Evolutionary conservation across 2,329 filamentous ascomycete genomes (phyloP).

Genomic region (Penicillium sp.): DNA sequence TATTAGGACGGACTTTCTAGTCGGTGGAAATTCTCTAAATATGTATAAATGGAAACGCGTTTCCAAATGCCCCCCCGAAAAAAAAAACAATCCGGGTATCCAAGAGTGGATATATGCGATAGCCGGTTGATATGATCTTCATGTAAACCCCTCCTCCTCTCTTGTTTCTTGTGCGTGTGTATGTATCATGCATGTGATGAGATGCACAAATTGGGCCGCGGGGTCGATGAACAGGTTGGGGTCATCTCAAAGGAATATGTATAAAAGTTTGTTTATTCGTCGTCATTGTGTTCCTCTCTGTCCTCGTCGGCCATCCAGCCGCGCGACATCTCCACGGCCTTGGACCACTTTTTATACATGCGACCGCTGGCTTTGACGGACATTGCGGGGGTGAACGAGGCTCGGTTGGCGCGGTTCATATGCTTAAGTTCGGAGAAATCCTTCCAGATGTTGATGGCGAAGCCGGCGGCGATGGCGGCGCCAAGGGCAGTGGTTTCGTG

Average conservation of each 20-base stretch:
- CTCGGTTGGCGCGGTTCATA: constrained; percentile 69
- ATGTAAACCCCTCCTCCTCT: not conserved
- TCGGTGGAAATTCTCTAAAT: constrained; percentile 20
- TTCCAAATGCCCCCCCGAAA: constrained; percentile 9
- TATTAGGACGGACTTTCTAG: constrained; percentile 23
- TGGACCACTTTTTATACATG: constrained; percentile 71
- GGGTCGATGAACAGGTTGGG: not conserved
- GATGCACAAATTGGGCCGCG: not conserved
- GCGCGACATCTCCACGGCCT: constrained; percentile 75
- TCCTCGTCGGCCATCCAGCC: constrained; percentile 58
- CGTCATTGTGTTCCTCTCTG: constrained; percentile 28
- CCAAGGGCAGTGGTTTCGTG: constrained; percentile 86
- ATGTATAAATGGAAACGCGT: constrained; percentile 22
- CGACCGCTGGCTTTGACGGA: constrained; percentile 57
- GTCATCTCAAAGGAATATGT: constrained; percentile 11
- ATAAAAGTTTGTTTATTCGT: constrained; percentile 21
- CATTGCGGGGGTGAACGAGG: constrained; percentile 68
- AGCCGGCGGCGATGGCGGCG: constrained; percentile 82
- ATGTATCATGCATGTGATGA: not conserved
- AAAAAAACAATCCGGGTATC: constrained; percentile 5
- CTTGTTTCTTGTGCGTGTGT: not conserved
- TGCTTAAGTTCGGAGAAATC: constrained; percentile 70
- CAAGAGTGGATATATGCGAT: constrained; percentile 9
- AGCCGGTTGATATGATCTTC: constrained; percentile 4
- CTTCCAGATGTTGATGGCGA: constrained; percentile 77